Conservation (phyloP, 2,329 filamentous ascomycete genomes). For the Beauveria bassiana region DNA sequence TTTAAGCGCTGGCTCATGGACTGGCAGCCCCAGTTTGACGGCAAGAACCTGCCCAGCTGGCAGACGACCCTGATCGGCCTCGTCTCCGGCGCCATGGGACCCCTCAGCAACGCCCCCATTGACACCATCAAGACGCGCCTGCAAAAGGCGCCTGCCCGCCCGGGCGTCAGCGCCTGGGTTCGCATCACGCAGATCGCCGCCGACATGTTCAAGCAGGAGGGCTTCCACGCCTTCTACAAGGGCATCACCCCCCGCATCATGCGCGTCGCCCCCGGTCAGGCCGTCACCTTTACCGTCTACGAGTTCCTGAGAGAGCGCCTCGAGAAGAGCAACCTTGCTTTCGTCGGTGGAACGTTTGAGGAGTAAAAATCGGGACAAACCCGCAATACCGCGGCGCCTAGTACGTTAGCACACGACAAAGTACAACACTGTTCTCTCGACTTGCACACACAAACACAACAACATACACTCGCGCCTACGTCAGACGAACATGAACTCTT, state of each 20-base stretch:
- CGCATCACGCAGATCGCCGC: conserved; percentile 71
- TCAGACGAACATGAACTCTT: conserved; percentile 1
- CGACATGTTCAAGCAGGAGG: conserved; percentile 92
- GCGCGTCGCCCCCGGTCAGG: conserved; percentile 94
- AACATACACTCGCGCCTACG: neutral
- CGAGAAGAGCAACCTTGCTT: conserved; percentile 54
- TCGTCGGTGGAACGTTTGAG: conserved; percentile 58
- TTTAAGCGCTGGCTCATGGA: conserved; percentile 73
- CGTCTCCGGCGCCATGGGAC: conserved; percentile 88
- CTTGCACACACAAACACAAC: neutral
- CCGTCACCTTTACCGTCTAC: conserved; percentile 68
- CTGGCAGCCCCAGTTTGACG: conserved; percentile 61
- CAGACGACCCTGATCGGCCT: conserved; percentile 89
- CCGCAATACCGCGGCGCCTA: neutral
- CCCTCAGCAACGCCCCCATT: conserved; percentile 92
- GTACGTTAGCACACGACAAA: neutral
- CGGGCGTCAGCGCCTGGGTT: conserved; percentile 70
- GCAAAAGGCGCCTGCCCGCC: conserved; percentile 79
- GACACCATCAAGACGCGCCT: conserved; percentile 98
- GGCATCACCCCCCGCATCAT: conserved; percentile 96
- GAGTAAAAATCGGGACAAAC: conserved; percentile 39
- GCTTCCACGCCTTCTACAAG: conserved; percentile 94
- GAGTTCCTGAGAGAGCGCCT: conserved; percentile 68
- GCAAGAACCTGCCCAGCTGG: conserved; percentile 66
- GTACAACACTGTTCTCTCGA: neutral